These are phyloP conservation scores for Tuber calosporum DNA, from an alignment of 495 filamentous ascomycete genomes.

Conservation along the genomic window DNA sequence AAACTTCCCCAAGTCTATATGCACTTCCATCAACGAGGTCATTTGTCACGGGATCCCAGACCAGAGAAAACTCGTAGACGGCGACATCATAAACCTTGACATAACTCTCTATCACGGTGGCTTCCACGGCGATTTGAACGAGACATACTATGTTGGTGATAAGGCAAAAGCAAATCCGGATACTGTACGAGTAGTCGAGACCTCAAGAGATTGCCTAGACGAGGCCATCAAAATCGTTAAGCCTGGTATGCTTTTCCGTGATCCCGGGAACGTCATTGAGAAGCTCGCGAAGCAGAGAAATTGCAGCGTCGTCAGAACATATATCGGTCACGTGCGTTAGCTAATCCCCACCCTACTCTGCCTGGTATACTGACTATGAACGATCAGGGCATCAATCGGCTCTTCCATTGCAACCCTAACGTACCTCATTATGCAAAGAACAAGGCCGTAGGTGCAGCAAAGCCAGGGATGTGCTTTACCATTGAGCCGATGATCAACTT, in stretches of 20 bases:
- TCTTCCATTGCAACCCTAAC: constrained; percentile 80
- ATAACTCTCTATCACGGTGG: constrained; percentile 81
- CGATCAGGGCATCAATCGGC: constrained; percentile 60
- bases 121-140: constrained; percentile 83
- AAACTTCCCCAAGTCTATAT: constrained; percentile 95
- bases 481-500: constrained; percentile 89
- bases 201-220: constrained; percentile 71
- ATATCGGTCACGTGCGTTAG: constrained; percentile 60
- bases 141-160: constrained; percentile 84
- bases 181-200: constrained; percentile 76
- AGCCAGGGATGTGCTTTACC: constrained; percentile 86
- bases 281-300: constrained; percentile 69
- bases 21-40: constrained; percentile 90
- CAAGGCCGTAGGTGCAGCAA: constrained; percentile 79
- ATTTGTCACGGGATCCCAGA: constrained; percentile 94
- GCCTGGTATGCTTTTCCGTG: constrained; percentile 75
- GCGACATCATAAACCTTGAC: constrained; percentile 85
- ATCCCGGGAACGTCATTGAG: constrained; percentile 77
- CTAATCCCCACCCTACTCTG: neutral
- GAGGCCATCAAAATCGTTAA: constrained; percentile 78
- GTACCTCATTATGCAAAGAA: constrained; percentile 86
- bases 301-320: constrained; percentile 81
- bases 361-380: neutral
- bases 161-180: constrained; percentile 66
- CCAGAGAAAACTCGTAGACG: constrained; percentile 66